Base-by-base conservation (phyloP, 1,139 yeast species). In the Ogataea hybrid region DNA sequence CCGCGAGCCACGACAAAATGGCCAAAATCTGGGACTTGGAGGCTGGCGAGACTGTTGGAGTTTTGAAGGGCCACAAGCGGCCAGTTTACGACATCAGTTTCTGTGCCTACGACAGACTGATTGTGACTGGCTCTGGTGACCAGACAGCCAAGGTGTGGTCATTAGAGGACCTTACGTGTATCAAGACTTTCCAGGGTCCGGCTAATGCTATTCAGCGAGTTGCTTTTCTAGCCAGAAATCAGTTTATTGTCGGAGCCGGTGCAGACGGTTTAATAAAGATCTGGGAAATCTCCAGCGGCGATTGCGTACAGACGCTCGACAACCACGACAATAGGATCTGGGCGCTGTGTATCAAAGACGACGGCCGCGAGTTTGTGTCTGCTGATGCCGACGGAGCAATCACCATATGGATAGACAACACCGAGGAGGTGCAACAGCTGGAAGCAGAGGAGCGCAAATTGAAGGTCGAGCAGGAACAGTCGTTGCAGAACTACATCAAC, bases 341-440 rank as follows among this genome's bases (percentile, higher is more conserved):
- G 99, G 86, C 97, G 0, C 65, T 92, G 44, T 81, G 81, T 39
- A 70, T 75, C 1, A 71, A 77, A 48, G 68, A 75, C 25, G 85
- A 84, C 52, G 96, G 95, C 20, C 74, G 73, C 11, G 73, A 74
- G 41, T 73, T 92, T 46, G 77, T 87, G 1, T 79, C 89, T 43
- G 97, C 96, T 1, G 97, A 94, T 63, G 97, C 96, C 1, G 97
- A 92, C 63, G 96, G 97, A 41, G 84, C 87, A 35, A 75, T 92
- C 49, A 85, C 87, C 37, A 71, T 85, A 35, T 92, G 98, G 98
- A 70, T 71, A 43, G 98, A 92, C 64, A 81, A 84, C 56, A 86
- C 96, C 2, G 90, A 80, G 45, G 88, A 84, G 57, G 71, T 73
- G 41, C 63, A 66, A 38, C 74, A 71, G 41, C 71, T 70, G 46